A percentile compares a stretch with the other conserved stretches of the same genome.
Evolutionary conservation across 139 green algal species (phyloP).

Genomic region (Chlorella ohadii): DNA sequence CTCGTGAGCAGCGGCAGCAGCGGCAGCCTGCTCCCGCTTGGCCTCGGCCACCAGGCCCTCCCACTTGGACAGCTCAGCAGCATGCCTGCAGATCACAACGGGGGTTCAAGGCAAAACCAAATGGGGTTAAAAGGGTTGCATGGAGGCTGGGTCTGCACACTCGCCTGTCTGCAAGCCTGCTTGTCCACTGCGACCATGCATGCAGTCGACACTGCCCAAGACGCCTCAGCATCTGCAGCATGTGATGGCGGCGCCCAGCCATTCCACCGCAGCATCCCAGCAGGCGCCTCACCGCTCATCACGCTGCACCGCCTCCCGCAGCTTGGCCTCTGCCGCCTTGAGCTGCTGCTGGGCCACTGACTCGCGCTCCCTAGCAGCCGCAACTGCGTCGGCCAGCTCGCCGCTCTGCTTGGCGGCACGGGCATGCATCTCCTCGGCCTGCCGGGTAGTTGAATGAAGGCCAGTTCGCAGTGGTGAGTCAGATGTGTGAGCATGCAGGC

Average conservation of each 20-base stretch:
- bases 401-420: slow-evolving; percentile 23
- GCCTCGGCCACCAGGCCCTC: slow-evolving; percentile 36
- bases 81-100: slow-evolving; percentile 13
- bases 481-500: not conserved
- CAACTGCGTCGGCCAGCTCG: slow-evolving; percentile 42
- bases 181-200: too few species aligned
- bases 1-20: slow-evolving; percentile 11
- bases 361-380: slow-evolving; percentile 45
- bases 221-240: too few species aligned
- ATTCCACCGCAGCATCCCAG: slow-evolving; percentile 22
- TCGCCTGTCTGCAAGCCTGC: too few species aligned
- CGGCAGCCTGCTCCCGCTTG: slow-evolving; percentile 10
- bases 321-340: slow-evolving; percentile 39
- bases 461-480: too few species aligned
- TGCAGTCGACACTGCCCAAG: too few species aligned
- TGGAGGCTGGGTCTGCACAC: too few species aligned
- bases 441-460: not conserved
- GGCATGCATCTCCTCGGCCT: slow-evolving; percentile 42
- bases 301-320: slow-evolving; percentile 30
- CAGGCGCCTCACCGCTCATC: slow-evolving; percentile 20
- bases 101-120: too few species aligned
- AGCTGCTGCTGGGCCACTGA: slow-evolving; percentile 25
- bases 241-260: not conserved
- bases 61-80: slow-evolving; percentile 41
- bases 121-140: too few species aligned